These are phyloP conservation scores for Stemphylium lycopersici DNA, from an alignment of 2,329 filamentous ascomycete species.

Conservation along the genomic window DNA sequence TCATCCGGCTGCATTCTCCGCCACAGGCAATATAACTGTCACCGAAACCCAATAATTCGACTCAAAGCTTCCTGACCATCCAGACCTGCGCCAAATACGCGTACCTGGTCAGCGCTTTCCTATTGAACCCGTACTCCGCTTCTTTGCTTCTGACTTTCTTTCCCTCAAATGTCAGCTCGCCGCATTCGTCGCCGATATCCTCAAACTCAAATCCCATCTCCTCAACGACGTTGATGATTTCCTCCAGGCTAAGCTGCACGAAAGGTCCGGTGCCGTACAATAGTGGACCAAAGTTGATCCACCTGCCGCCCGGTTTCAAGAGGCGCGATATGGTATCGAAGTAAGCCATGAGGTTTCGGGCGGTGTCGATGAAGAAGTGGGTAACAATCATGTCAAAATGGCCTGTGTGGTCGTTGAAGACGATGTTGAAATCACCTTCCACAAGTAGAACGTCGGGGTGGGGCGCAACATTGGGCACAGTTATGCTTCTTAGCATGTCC, in stretches of 20 bases:
- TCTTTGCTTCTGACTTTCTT: slow-evolving; percentile 54
- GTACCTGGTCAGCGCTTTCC: slow-evolving; percentile 58
- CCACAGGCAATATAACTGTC: no score
- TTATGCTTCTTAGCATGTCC: slow-evolving; percentile 56
- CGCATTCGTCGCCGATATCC: slow-evolving; percentile 52
- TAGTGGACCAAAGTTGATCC: slow-evolving; percentile 64
- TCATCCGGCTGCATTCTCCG: no score
- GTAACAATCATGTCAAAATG: slow-evolving; percentile 60
- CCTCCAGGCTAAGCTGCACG: slow-evolving; percentile 62
- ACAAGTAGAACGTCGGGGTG: slow-evolving; percentile 54
- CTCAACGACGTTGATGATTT: slow-evolving; percentile 57
- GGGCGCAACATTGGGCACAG: slow-evolving; percentile 51
- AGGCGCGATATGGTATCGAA: slow-evolving; percentile 60
- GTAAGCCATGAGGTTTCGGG: slow-evolving; percentile 62
- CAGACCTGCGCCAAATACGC: slow-evolving; percentile 63
- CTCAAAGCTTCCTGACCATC: slow-evolving; percentile 51
- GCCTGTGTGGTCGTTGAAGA: slow-evolving; percentile 31
- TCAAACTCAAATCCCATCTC: slow-evolving; percentile 60
- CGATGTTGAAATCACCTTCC: slow-evolving; percentile 63
- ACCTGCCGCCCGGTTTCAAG: slow-evolving; percentile 57
- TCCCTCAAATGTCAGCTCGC: slow-evolving; percentile 52
- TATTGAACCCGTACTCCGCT: slow-evolving; percentile 61
- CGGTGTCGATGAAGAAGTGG: slow-evolving; percentile 67
- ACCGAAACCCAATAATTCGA: background rate
- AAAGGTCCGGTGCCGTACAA: slow-evolving; percentile 62